A percentile compares a stretch with the other conserved stretches of the same genome.
Conservation (phyloP, 140 eudicot genomes). For the Erigeron philadelphicus region DNA sequence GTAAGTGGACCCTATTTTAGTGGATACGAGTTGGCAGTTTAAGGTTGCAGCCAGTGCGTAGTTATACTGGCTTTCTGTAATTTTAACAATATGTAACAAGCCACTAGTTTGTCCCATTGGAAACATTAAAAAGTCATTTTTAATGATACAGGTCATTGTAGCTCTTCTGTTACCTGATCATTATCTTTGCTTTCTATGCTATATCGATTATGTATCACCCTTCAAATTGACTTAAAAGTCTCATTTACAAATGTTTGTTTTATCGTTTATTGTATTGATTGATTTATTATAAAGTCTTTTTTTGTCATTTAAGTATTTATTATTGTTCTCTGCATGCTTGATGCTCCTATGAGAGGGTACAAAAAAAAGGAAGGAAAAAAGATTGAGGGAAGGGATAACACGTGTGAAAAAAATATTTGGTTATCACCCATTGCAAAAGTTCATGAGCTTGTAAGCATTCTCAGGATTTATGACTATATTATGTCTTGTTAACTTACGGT, state of each 20-base stretch:
- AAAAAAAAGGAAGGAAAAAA: background rate
- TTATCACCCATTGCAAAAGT: background rate
- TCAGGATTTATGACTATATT: slow-evolving; percentile 3
- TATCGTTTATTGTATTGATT: slow-evolving; percentile 1
- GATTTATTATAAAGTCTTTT: background rate
- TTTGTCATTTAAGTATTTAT: background rate
- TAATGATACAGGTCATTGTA: slow-evolving; percentile 8
- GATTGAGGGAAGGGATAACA: background rate
- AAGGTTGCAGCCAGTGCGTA: slow-evolving; percentile 20
- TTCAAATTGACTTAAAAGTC: background rate
- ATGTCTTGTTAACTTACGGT: background rate
- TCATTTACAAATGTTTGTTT: slow-evolving; percentile 10
- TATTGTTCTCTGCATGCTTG: background rate
- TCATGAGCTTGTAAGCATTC: slow-evolving; percentile 14
- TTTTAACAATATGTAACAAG: slow-evolving; percentile 18
- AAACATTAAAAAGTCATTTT: slow-evolving; percentile 10
- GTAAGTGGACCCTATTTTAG: slow-evolving; percentile 15
- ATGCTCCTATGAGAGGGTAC: background rate
- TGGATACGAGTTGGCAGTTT: slow-evolving; percentile 13
- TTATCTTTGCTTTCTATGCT: slow-evolving; percentile 7
- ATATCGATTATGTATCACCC: background rate
- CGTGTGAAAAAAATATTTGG: slow-evolving; percentile 4
- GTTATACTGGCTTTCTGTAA: slow-evolving; percentile 22
- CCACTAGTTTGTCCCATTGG: slow-evolving; percentile 14
- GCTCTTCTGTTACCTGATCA: slow-evolving; percentile 14